These are phyloP conservation scores for Fusarium nodosum DNA, from an alignment of 2,329 filamentous ascomycete genomes.

Conservation along the genomic window DNA sequence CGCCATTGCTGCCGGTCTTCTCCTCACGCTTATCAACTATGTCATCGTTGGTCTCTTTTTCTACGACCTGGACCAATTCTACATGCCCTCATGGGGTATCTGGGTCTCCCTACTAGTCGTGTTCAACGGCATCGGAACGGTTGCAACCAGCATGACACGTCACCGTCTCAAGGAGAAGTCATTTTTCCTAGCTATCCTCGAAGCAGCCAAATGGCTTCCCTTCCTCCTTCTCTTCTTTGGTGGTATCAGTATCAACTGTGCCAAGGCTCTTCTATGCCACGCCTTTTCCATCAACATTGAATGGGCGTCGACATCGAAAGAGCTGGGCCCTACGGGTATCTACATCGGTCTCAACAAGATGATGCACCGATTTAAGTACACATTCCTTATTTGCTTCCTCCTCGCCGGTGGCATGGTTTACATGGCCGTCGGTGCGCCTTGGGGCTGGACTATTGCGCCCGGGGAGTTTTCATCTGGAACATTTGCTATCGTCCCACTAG, in stretches of 20 bases:
- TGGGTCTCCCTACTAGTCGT: conserved; percentile 62
- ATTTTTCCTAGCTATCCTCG: conserved; percentile 48
- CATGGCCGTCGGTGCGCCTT: conserved; percentile 46
- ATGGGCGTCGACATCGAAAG: conserved; percentile 51
- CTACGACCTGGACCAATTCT: conserved; percentile 75
- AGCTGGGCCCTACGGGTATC: conserved; percentile 49
- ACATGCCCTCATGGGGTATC: conserved; percentile 74
- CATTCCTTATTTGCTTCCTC: conserved; percentile 45
- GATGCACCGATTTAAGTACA: conserved; percentile 63
- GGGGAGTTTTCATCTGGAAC: conserved; percentile 45
- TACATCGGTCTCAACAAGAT: conserved; percentile 55
- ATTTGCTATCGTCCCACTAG: conserved; percentile 47
- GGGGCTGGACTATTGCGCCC: conserved; percentile 48
- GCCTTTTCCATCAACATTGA: conserved; percentile 50
- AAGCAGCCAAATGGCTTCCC: conserved; percentile 47
- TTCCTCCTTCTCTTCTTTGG: conserved; percentile 52
- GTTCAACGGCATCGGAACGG: conserved; percentile 46
- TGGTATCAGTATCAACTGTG: conserved; percentile 50
- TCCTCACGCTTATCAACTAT: conserved; percentile 77
- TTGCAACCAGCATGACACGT: conserved; percentile 47
- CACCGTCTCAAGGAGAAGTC: conserved; percentile 49
- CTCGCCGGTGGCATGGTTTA: conserved; percentile 48
- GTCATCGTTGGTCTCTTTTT: conserved; percentile 80
- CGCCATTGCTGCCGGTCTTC: conserved; percentile 75
- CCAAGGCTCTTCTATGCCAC: conserved; percentile 49